Evolutionary conservation across 75 land plant species (phyloP).

Genomic region (Isoetes taiwanensis): DNA sequence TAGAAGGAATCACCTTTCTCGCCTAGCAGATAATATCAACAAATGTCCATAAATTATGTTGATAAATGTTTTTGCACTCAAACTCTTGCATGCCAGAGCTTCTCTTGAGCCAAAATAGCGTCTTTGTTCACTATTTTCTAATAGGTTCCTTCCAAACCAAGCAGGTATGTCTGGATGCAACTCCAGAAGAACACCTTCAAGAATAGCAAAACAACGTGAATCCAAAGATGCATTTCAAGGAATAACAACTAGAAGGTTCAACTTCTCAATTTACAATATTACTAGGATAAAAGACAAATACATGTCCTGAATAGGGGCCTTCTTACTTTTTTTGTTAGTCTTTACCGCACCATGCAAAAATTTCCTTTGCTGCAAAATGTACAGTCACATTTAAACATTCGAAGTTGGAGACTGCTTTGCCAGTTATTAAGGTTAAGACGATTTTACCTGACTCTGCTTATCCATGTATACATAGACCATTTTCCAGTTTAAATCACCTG

Average conservation of each 20-base stretch:
- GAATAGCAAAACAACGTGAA: background rate
- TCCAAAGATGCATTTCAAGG: too few relatives aligned
- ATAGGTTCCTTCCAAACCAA: slow-evolving; percentile 76
- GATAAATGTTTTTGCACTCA: slow-evolving; percentile 45
- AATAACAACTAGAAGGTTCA: too few relatives aligned
- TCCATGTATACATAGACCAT: slow-evolving; percentile 69
- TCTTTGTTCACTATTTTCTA: slow-evolving; percentile 56
- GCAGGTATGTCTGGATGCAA: slow-evolving; percentile 55
- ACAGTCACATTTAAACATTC: too few relatives aligned
- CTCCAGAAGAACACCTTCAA: slow-evolving; percentile 58
- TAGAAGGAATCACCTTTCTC: too few relatives aligned
- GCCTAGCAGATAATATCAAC: too few relatives aligned
- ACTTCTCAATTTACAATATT: too few relatives aligned
- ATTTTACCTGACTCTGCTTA: slow-evolving; percentile 58
- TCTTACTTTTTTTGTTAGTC: too few relatives aligned
- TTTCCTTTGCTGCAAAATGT: too few relatives aligned
- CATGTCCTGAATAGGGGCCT: too few relatives aligned
- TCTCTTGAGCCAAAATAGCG: slow-evolving; percentile 72
- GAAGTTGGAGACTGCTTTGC: background rate
- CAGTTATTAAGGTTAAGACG: too few relatives aligned
- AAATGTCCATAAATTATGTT: slow-evolving; percentile 64
- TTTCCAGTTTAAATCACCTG: slow-evolving; percentile 89
- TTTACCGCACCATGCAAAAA: too few relatives aligned
- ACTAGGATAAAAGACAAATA: too few relatives aligned
- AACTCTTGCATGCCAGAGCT: slow-evolving; percentile 54